Evolutionary conservation across 768 basidiomycete genomes (phyloP), one percentile per base, ranked within the genome.

Genomic region (Vararia minispora): DNA sequence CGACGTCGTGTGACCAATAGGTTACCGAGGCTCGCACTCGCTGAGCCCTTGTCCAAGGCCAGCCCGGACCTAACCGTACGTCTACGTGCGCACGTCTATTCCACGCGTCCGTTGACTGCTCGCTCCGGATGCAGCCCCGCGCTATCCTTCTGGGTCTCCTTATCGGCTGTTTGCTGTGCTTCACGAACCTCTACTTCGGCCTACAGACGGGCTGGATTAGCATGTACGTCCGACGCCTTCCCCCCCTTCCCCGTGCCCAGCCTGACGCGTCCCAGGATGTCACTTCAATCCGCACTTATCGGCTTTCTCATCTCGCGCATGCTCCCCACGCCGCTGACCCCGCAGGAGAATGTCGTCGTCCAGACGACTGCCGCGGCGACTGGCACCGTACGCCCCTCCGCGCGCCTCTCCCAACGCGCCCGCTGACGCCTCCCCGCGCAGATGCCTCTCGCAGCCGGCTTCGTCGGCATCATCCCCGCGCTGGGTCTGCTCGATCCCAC

Each of bases 351-450:
- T 42, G 82, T 95, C 14, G 86, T 98, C 0, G 70, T 95, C 2
- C 92, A 98, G 55, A 95, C 94, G 0, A 92, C 88, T 0, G 91
- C 94, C 0, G 91, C 92, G 2, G 94, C 92, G 1, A 97, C 91
- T 2, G 94, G 94, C 16, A 74, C 72, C 2, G 68, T 68, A 43
- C 35, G 46, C 47, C 9, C 17, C 8, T 18, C 11, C 5, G 2
- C 29, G 8, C 6, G 11, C n/a, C n/a, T 27, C 10, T 35, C 16
- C 10, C 6, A 25, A 14, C 20, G 13, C n/a, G 28, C 11, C 32
- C 16, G 3, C 27, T 29, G 28, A 32, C 33, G 23, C 33, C 24
- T 27, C 2, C n/a, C 7, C 3, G 33, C 16, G 1, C 42, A 71
- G 62, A 89, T 89, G 86, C 86, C 86, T 17, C 65, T 89, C 28